Evolutionary conservation across 768 basidiomycete genomes (phyloP), one percentile per base, ranked within the genome.

Genomic region (Erythrobasidium yunnanense): DNA sequence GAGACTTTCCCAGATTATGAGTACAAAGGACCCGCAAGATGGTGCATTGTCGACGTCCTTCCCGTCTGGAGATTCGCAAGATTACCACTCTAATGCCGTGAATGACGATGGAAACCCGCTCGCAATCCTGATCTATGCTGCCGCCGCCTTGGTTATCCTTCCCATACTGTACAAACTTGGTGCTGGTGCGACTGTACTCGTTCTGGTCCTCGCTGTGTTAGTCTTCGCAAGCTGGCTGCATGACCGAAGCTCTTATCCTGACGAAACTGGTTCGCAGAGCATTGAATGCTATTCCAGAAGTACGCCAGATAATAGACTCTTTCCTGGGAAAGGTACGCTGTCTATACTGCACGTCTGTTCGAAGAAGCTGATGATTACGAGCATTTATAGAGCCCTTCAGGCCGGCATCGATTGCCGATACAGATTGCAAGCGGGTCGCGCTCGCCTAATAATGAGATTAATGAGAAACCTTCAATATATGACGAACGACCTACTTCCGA

Each of bases 81-180:
- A n/a, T n/a, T n/a, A n/a, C n/a, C n/a, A n/a, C n/a, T n/a, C n/a
- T n/a, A n/a, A n/a, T n/a, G n/a, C n/a, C n/a, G n/a, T n/a, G n/a
- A n/a, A n/a, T n/a, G n/a, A n/a, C n/a, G n/a, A n/a, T n/a, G n/a
- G n/a, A n/a, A n/a, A n/a, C n/a, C n/a, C n/a, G n/a, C n/a, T n/a
- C n/a, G n/a, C n/a, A n/a, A n/a, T n/a, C n/a, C n/a, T n/a, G n/a
- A n/a, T n/a, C n/a, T n/a, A n/a, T n/a, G 47, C 18, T 5, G 60
- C 46, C 6, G 25, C 49, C 4, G 46, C 23, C 7, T n/a, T 51
- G 60, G 46, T 51, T 2, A 25, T 63, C 13, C 60, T 63, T 29
- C 60, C 60, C 22, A 25, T 63, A 22, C 60, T 63, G 3, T 63
- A 63, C 47, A 63, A 49, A 23, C 3, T 63, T n/a, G 60, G 47